A percentile compares a stretch with the other conserved stretches of the same genome.
phyloP scores from a whole-genome alignment of 1,139 yeast genomes.

The Taphrina pruni region DNA sequence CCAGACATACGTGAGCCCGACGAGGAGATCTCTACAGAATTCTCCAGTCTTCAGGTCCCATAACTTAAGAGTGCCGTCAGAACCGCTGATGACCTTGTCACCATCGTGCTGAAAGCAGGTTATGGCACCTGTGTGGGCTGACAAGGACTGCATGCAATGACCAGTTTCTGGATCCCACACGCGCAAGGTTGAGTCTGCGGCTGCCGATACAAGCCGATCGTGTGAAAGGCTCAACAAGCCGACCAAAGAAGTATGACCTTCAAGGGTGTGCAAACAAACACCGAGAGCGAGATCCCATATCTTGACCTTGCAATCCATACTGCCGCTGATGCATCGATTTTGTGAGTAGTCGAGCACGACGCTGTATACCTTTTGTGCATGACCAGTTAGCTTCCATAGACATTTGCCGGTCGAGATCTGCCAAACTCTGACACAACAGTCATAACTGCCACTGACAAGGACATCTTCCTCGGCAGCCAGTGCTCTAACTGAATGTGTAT shows the following conservation, averaged over 20 bases:
- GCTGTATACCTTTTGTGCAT: constrained; percentile 83
- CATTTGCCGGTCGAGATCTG: constrained; percentile 77
- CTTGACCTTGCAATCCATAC: constrained; percentile 86
- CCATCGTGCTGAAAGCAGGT: constrained; percentile 94
- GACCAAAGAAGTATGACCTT: constrained; percentile 88
- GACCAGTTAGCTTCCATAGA: constrained; percentile 77
- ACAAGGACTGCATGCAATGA: constrained; percentile 67
- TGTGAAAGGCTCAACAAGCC: constrained; percentile 82
- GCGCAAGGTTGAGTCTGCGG: constrained; percentile 89
- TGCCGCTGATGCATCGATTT: constrained; percentile 85
- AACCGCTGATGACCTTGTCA: constrained; percentile 83
- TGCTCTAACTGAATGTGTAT: constrained; percentile 84
- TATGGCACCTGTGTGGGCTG: constrained; percentile 86
- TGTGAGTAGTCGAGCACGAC: constrained; percentile 79
- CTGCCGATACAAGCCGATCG: constrained; percentile 87
- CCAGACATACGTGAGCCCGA: constrained; percentile 87
- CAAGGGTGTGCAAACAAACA: constrained; percentile 65
- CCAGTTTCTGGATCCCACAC: constrained; percentile 92
- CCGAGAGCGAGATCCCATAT: constrained; percentile 90
- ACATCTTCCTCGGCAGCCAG: constrained; percentile 85
- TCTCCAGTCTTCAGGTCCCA: constrained; percentile 86
- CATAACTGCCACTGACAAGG: constrained; percentile 89
- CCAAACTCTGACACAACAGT: constrained; percentile 91
- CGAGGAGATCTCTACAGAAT: constrained; percentile 73
- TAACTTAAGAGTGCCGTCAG: constrained; percentile 76